Conservation (phyloP, 805 yeast genomes). For the Myxozyma mucilagina region DNA sequence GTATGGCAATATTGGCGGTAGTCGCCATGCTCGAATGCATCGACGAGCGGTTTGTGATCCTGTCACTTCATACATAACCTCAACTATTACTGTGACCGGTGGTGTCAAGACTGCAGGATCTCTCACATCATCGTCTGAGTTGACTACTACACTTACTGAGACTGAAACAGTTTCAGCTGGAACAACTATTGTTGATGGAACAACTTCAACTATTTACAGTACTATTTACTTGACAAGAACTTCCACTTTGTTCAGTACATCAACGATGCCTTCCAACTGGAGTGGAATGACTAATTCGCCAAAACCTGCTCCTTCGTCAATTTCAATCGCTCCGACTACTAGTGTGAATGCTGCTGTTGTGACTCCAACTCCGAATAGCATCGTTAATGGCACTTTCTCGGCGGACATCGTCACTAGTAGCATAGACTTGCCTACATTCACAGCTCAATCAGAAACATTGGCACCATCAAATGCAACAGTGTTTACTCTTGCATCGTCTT, state of each 20-base stretch:
- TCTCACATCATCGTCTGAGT: neutral
- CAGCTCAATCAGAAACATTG: neutral
- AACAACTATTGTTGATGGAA: neutral
- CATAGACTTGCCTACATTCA: neutral
- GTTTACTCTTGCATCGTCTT: neutral
- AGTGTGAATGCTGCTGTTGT: neutral
- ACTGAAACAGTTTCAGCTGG: neutral
- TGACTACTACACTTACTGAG: neutral
- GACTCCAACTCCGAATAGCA: no score
- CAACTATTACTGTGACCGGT: constrained; percentile 5
- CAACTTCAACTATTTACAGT: constrained; percentile 2
- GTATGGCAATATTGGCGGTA: neutral
- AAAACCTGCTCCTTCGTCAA: neutral
- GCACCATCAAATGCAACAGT: neutral
- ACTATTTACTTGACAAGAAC: constrained; percentile 4
- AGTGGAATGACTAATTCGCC: neutral
- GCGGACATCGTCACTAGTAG: no score
- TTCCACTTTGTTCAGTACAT: neutral
- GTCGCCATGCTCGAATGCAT: constrained; percentile 6
- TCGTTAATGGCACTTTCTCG: no score
- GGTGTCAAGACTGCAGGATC: neutral
- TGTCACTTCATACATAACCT: neutral
- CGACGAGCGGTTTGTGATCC: constrained; percentile 12
- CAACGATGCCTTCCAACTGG: constrained; percentile 1
- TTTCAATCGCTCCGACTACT: neutral